These are phyloP conservation scores for Rhodotorula sp. DNA, from an alignment of 1,284 basidiomycete species.

Conservation along the genomic window DNA sequence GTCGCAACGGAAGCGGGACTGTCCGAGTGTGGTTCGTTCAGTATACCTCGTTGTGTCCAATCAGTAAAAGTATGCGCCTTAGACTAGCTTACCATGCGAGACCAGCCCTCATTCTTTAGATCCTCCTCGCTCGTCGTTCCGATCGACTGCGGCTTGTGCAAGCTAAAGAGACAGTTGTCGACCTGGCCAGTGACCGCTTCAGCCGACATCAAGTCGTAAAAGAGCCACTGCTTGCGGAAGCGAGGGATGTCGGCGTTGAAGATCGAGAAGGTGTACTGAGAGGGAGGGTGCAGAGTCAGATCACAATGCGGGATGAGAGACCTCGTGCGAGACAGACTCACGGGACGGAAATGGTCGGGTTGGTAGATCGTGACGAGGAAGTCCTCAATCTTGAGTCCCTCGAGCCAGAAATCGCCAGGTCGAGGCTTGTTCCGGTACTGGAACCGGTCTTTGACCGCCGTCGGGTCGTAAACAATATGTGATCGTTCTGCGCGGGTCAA, in stretches of 20 bases:
- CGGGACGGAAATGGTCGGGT: constrained; percentile 82
- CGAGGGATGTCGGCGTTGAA: constrained; percentile 86
- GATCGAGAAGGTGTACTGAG: constrained; percentile 78
- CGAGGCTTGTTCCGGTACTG: constrained; percentile 70
- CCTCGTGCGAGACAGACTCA: constrained; percentile 25
- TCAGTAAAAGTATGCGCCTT: not conserved
- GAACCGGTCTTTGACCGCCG: constrained; percentile 71
- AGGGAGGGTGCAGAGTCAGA: not conserved
- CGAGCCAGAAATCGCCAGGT: constrained; percentile 88
- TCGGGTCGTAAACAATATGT: constrained; percentile 71
- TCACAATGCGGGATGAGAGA: not conserved
- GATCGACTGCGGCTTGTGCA: constrained; percentile 95
- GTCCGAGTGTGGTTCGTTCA: not conserved
- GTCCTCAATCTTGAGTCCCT: constrained; percentile 85
- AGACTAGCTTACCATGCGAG: constrained; percentile 67
- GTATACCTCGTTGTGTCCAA: not conserved
- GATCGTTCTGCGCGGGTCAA: constrained; percentile 66
- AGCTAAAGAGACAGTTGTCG: constrained; percentile 94
- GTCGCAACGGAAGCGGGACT: constrained; percentile 94
- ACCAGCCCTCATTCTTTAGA: constrained; percentile 74
- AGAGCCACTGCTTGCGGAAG: constrained; percentile 90
- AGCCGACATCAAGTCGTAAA: constrained; percentile 65
- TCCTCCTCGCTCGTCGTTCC: constrained; percentile 83
- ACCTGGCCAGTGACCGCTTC: constrained; percentile 96
- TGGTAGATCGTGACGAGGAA: constrained; percentile 93